A percentile compares a stretch with the other conserved stretches of the same genome.
phyloP scores from a whole-genome alignment of 495 filamentous ascomycete genomes.

The Trichoderma parareesei region DNA sequence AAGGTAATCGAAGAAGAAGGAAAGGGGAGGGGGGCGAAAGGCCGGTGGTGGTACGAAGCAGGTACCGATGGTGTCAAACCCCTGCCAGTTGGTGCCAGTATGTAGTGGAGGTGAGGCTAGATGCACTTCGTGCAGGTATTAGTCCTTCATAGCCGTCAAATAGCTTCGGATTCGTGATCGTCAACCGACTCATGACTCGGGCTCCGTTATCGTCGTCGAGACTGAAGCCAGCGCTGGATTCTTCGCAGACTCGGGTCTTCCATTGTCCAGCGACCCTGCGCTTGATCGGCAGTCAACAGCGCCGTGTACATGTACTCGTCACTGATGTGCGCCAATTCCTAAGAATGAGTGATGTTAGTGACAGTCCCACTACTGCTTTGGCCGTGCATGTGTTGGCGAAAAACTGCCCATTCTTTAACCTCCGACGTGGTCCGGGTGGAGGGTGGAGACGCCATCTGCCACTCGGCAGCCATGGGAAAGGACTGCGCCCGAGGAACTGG shows the following conservation, averaged over 20 bases:
- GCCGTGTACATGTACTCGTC: constrained; percentile 59
- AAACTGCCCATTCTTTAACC: not conserved
- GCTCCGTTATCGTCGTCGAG: constrained; percentile 16
- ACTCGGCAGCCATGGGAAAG: not conserved
- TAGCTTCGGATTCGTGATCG: not conserved
- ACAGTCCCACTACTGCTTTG: not conserved
- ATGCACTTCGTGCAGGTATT: too few species aligned
- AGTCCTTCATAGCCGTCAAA: too few species aligned
- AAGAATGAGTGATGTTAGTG: constrained; percentile 8
- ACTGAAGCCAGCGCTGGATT: constrained; percentile 44
- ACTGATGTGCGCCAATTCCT: constrained; percentile 63
- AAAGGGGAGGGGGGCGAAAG: too few species aligned
- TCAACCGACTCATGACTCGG: not conserved
- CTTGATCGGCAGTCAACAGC: constrained; percentile 53
- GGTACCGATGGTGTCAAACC: too few species aligned
- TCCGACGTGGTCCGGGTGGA: not conserved
- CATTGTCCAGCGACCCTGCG: constrained; percentile 63
- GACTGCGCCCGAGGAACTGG: not conserved
- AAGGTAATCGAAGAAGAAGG: not conserved
- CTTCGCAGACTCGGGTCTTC: constrained; percentile 57
- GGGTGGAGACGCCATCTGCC: not conserved
- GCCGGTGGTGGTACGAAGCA: too few species aligned
- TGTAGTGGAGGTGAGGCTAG: too few species aligned
- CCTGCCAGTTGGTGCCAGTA: too few species aligned
- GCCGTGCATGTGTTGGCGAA: not conserved